A percentile compares a stretch with the other conserved stretches of the same genome.
These are phyloP conservation scores for Colletotrichum agaves DNA, from an alignment of 2,329 filamentous ascomycete genomes.

Conservation along the genomic window DNA sequence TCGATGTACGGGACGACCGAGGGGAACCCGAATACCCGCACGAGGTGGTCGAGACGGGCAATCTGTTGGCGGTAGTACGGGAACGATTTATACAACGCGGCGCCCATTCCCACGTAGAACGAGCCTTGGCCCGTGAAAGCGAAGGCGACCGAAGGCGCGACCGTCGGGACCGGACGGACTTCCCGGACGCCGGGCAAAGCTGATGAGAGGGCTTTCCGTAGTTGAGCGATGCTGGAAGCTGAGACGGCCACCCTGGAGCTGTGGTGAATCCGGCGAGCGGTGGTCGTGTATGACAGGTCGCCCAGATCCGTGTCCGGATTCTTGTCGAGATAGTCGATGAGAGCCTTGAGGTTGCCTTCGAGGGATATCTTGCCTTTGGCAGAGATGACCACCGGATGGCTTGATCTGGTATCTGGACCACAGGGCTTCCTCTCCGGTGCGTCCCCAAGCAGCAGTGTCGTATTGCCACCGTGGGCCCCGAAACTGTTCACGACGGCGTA, in stretches of 20 bases:
- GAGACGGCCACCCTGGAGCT: slow-evolving; percentile 53
- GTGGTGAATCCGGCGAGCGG: slow-evolving; percentile 69
- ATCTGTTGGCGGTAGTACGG: slow-evolving; percentile 55
- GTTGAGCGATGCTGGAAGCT: slow-evolving; percentile 45
- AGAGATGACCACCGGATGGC: slow-evolving; percentile 55
- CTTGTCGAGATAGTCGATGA: slow-evolving; percentile 63
- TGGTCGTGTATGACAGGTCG: slow-evolving; percentile 73
- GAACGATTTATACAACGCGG: slow-evolving; percentile 62
- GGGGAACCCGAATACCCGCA: slow-evolving; percentile 51
- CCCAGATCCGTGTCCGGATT: slow-evolving; percentile 58
- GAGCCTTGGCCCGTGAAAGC: slow-evolving; percentile 67
- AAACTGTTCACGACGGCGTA: slow-evolving; percentile 12
- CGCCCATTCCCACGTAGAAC: slow-evolving; percentile 61
- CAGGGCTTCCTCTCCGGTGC: slow-evolving; percentile 55
- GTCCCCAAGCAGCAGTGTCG: slow-evolving; percentile 72
- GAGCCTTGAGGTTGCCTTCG: slow-evolving; percentile 64
- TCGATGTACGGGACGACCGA: background rate
- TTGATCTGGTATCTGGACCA: background rate
- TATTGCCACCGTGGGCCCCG: slow-evolving; percentile 75
- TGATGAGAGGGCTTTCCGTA: background rate
- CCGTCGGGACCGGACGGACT: background rate
- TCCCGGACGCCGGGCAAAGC: background rate
- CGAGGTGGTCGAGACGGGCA: slow-evolving; percentile 56
- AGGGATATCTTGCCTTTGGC: slow-evolving; percentile 66
- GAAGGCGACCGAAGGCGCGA: slow-evolving; percentile 51